Conservation (phyloP, 805 yeast genomes). For the Candida broadrunensis region DNA sequence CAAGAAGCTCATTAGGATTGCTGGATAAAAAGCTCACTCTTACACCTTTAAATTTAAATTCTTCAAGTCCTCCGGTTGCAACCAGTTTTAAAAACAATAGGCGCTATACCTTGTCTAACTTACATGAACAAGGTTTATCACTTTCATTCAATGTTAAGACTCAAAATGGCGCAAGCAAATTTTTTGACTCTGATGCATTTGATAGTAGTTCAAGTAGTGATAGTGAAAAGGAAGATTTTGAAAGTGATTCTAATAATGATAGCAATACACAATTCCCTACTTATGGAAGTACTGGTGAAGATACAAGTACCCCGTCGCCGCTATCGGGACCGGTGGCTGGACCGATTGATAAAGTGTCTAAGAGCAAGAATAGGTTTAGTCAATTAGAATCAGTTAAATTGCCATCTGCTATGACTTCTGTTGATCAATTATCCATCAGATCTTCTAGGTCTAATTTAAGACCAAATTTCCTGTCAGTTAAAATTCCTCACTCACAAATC, state of each 20-base stretch:
- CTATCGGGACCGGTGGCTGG: background rate
- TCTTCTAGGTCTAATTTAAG: conserved; percentile 39
- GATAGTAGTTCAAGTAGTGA: conserved; percentile 14
- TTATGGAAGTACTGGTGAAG: background rate
- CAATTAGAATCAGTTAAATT: background rate
- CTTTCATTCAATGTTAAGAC: conserved; percentile 77
- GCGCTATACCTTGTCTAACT: conserved; percentile 54
- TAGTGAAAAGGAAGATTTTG: conserved; percentile 16
- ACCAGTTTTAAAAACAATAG: conserved; percentile 23
- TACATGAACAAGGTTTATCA: conserved; percentile 66
- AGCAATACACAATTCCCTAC: background rate
- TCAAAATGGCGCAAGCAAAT: conserved; percentile 25
- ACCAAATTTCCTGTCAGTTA: conserved; percentile 69
- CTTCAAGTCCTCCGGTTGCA: conserved; percentile 14
- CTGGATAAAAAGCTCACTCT: conserved; percentile 14
- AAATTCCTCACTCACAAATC: conserved; percentile 65
- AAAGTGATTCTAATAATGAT: conserved; percentile 4
- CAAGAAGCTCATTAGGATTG: background rate
- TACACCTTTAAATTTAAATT: conserved; percentile 21
- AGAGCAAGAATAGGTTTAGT: background rate
- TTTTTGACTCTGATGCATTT: conserved; percentile 22
- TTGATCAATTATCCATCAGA: conserved; percentile 29
- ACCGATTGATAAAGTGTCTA: background rate
- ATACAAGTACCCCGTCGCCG: background rate
- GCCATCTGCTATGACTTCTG: conserved; percentile 6